A percentile compares a stretch with the other conserved stretches of the same genome.
phyloP scores from a whole-genome alignment of 2,329 filamentous ascomycete genomes.

The Fusarium sp. region DNA sequence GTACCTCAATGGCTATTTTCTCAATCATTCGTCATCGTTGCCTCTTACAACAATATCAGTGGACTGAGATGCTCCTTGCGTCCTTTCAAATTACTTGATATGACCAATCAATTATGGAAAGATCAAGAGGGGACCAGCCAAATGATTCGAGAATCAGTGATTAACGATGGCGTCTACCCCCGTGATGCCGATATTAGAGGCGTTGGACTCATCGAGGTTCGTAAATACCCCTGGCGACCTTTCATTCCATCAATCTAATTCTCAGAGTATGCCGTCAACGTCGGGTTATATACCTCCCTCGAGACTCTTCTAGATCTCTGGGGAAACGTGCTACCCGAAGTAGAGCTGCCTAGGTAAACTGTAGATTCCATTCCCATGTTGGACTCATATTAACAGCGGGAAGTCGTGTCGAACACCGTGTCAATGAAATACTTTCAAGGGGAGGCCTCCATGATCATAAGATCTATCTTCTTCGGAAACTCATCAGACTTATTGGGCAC shows the following conservation, averaged over 20 bases:
- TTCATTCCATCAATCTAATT: background rate
- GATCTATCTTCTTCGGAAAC: background rate
- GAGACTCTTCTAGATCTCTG: constrained; percentile 12
- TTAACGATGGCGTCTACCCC: too few species aligned
- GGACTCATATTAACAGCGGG: too few species aligned
- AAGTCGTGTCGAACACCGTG: background rate
- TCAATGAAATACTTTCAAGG: background rate
- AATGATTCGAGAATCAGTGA: too few species aligned
- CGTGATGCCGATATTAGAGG: background rate
- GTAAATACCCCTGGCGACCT: background rate
- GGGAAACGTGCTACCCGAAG: background rate
- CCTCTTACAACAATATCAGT: background rate
- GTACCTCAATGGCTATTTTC: constrained; percentile 25
- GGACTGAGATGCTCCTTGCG: constrained; percentile 16
- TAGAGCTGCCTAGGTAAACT: constrained; percentile 9
- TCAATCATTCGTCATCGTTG: background rate
- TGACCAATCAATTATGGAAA: too few species aligned
- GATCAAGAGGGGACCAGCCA: too few species aligned
- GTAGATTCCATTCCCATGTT: rapidly evolving
- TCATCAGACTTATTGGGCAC: background rate
- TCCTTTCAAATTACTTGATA: background rate
- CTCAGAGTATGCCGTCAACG: rapidly evolving
- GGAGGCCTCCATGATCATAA: rapidly evolving
- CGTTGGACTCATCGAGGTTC: constrained; percentile 10
- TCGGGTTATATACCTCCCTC: rapidly evolving